Evolutionary conservation across 805 yeast genomes (phyloP), one percentile per base, ranked within the genome.

Genomic region (Lipomyces spencermartinsiae): DNA sequence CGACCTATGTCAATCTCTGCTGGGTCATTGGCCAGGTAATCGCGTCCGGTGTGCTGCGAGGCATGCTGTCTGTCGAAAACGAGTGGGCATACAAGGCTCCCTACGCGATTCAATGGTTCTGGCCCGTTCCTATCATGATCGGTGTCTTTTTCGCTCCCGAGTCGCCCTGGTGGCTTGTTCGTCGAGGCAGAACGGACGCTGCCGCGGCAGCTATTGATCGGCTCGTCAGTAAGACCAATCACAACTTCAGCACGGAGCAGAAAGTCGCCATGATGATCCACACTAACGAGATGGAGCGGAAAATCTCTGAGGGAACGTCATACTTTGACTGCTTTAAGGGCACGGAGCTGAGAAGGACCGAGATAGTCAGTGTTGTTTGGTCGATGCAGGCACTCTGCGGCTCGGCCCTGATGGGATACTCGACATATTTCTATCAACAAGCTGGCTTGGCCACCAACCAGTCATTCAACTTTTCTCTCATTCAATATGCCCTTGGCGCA

Each of bases 21-120:
- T 25, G 29, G 79, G 80, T 62, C 83, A 83, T 71, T 76, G 86
- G 63, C 81, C 88, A 19, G 37, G 74, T 84, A 69, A 90, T 90
- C 55, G 89, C 86, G 12, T 39, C 49, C 49, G 49, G 49, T 1
- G n/a, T 39, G n/a, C 25, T 49, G 10, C 49, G 49, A 39, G 78
- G 83, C 87, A 8, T 39, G 49, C 16, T 39, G 16, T 14, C 49
- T 39, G 16, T 12, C 49, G 12, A 25, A 25, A 25, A 25, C 29
- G 29, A 25, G 49, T 39, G 49, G 49, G 49, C 49, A 14, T 87
- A 84, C 75, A 79, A 81, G 65, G 79, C 85, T 51, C 89, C 90
- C 8, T 85, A 84, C 74, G 88, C 86, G 2, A 67, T 86, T 9
- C 90, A 87, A 76, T 87, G 89, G 89, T 76, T 81, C 7, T 87